Percentiles rank a stretch among this genome's conserved stretches.
phyloP scores from a whole-genome alignment of 2,329 filamentous ascomycete genomes.

The Penicillium sp. region DNA sequence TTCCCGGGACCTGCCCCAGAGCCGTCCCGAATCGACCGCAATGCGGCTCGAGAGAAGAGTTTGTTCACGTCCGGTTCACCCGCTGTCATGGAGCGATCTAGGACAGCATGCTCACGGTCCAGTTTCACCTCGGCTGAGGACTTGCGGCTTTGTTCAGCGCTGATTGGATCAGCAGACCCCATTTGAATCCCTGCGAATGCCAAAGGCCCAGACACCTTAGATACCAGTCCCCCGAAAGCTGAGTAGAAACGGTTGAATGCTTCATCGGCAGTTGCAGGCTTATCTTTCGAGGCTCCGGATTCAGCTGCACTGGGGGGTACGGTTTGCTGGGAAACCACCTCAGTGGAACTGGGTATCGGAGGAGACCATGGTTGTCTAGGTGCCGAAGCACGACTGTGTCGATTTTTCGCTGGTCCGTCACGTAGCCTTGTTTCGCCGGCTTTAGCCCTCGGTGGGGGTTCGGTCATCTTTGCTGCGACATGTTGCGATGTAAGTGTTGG shows the following conservation, averaged over 20 bases:
- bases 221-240: slow-evolving; percentile 85
- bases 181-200: slow-evolving; percentile 91
- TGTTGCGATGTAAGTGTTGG: slow-evolving; percentile 74
- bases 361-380: slow-evolving; percentile 38
- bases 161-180: slow-evolving; percentile 47
- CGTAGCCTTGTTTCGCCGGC: slow-evolving; percentile 33
- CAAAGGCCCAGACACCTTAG: slow-evolving; percentile 81
- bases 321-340: slow-evolving; percentile 36
- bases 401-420: slow-evolving; percentile 28
- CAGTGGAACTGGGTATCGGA: slow-evolving; percentile 35
- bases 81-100: slow-evolving; percentile 39
- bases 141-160: slow-evolving; percentile 32
- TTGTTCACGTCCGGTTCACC: slow-evolving; percentile 74
- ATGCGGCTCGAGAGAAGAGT: slow-evolving; percentile 80
- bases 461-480: slow-evolving; percentile 67
- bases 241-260: slow-evolving; percentile 90
- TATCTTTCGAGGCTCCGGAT: slow-evolving; percentile 17
- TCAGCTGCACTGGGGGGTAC: slow-evolving; percentile 35
- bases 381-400: slow-evolving; percentile 23
- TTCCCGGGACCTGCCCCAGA: slow-evolving; percentile 60
- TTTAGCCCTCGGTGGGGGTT: slow-evolving; percentile 48
- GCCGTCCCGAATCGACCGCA: slow-evolving; percentile 73
- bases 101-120: slow-evolving; percentile 42
- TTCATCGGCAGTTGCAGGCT: slow-evolving; percentile 57
- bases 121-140: slow-evolving; percentile 39